Evolutionary conservation across 495 filamentous ascomycete species (phyloP).

Genomic region (Penicillium cataractarum): DNA sequence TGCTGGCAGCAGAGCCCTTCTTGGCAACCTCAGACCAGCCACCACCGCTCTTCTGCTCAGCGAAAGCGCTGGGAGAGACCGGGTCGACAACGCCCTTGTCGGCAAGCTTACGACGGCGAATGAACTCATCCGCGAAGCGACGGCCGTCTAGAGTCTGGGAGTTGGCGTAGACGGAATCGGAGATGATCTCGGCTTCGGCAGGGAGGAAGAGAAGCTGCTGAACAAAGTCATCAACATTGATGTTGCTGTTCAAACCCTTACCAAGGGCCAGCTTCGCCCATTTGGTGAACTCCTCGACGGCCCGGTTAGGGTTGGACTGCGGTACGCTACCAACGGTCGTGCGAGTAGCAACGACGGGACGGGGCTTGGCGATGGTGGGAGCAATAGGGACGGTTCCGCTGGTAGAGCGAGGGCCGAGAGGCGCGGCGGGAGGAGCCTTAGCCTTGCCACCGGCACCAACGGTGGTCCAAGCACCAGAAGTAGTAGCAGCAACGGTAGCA

Average conservation of each 20-base stretch:
- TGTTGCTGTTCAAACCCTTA: slow-evolving; percentile 60
- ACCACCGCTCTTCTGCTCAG: slow-evolving; percentile 54
- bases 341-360: slow-evolving; percentile 32
- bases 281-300: slow-evolving; percentile 87
- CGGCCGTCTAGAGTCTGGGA: slow-evolving; percentile 86
- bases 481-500: slow-evolving; percentile 32
- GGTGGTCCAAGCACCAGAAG: slow-evolving; percentile 81
- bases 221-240: slow-evolving; percentile 81
- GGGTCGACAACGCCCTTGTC: slow-evolving; percentile 80
- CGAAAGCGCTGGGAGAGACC: slow-evolving; percentile 46
- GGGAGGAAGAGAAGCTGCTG: slow-evolving; percentile 73
- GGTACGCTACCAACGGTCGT: slow-evolving; percentile 38
- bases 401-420: slow-evolving; percentile 58
- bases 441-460: slow-evolving; percentile 94
- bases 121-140: slow-evolving; percentile 92
- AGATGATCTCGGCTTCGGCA: slow-evolving; percentile 75
- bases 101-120: slow-evolving; percentile 87
- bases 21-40: slow-evolving; percentile 99
- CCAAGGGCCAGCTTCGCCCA: slow-evolving; percentile 81
- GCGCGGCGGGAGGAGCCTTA: slow-evolving; percentile 67
- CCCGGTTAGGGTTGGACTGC: slow-evolving; percentile 55
- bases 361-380: slow-evolving; percentile 40
- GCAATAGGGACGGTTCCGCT: slow-evolving; percentile 53
- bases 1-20: slow-evolving; percentile 60
- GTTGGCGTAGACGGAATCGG: slow-evolving; percentile 83